Evolutionary conservation across 192 early-diverging fungal genomes (phyloP).

Genomic region (Podila epigama): DNA sequence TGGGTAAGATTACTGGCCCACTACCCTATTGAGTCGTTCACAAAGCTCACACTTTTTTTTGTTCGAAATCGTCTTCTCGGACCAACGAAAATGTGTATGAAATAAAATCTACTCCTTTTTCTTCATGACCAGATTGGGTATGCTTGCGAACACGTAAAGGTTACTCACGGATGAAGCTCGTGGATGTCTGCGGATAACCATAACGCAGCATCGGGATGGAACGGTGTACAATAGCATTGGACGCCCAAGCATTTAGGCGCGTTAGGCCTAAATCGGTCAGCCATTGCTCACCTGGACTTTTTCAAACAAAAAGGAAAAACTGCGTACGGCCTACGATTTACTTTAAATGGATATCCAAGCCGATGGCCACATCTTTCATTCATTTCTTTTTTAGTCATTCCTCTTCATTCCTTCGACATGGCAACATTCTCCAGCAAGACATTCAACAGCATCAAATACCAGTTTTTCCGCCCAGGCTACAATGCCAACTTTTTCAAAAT

Average conservation of each 20-base stretch:
- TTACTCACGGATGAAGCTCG: too few relatives aligned
- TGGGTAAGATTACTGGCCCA: conserved; percentile 15
- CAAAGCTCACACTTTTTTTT: not conserved
- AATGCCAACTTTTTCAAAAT: conserved; percentile 37
- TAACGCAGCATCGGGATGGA: too few relatives aligned
- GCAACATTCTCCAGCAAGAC: conserved; percentile 47
- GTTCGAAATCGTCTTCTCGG: not conserved
- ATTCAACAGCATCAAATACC: conserved; percentile 47
- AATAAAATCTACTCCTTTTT: too few relatives aligned
- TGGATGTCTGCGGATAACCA: too few relatives aligned
- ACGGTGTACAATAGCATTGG: too few relatives aligned
- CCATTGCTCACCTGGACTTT: too few relatives aligned
- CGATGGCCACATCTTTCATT: not conserved
- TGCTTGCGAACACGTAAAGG: too few relatives aligned
- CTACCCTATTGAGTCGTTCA: conserved; percentile 10
- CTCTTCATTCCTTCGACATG: conserved; percentile 11
- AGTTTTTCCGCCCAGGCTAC: conserved; percentile 48
- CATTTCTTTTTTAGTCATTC: too few relatives aligned
- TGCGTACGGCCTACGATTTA: not conserved
- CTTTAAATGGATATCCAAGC: not conserved
- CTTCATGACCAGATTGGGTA: too few relatives aligned
- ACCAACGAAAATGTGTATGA: too few relatives aligned
- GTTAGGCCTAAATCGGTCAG: too few relatives aligned
- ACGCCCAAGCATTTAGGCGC: too few relatives aligned
- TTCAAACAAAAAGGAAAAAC: not conserved